phyloP scores from a whole-genome alignment of 139 green algal species.

The Coelastrella sp. region DNA sequence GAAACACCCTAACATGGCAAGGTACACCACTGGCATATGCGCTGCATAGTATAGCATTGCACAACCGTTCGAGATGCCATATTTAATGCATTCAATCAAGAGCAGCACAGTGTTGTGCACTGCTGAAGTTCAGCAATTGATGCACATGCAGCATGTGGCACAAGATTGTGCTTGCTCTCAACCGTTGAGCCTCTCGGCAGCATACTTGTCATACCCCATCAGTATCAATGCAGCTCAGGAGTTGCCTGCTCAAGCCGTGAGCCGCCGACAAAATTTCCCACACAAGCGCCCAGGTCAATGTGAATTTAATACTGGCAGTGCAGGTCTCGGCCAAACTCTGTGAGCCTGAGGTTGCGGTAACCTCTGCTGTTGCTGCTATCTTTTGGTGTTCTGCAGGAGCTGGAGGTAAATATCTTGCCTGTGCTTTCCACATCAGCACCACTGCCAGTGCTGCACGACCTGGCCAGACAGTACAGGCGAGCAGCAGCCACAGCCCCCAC shows the following conservation, averaged over 20 bases:
- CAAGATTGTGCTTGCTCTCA: too few species aligned
- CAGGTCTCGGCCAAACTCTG: not conserved
- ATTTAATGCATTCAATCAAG: not conserved
- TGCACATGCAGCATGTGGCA: not conserved
- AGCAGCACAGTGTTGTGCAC: not conserved
- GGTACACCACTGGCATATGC: not conserved
- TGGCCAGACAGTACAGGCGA: conserved; percentile 3
- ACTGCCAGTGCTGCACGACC: not conserved
- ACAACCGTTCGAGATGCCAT: not conserved
- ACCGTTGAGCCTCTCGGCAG: too few species aligned
- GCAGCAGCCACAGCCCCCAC: conserved; percentile 38
- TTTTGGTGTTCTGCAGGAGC: not conserved
- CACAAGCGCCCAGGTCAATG: too few species aligned
- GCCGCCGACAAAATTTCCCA: too few species aligned
- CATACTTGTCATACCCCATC: too few species aligned
- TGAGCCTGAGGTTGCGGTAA: too few species aligned
- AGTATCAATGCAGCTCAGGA: too few species aligned
- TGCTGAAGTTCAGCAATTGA: not conserved
- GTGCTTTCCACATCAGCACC: not conserved
- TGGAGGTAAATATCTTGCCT: not conserved
- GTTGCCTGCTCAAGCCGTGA: too few species aligned
- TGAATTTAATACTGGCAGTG: too few species aligned
- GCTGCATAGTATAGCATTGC: not conserved
- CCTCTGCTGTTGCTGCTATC: not conserved
- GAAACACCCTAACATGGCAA: not conserved